A percentile compares a stretch with the other conserved stretches of the same genome.
These are phyloP conservation scores for Gonapodya prolifera DNA, from an alignment of 192 early-diverging fungal genomes.

Conservation along the genomic window DNA sequence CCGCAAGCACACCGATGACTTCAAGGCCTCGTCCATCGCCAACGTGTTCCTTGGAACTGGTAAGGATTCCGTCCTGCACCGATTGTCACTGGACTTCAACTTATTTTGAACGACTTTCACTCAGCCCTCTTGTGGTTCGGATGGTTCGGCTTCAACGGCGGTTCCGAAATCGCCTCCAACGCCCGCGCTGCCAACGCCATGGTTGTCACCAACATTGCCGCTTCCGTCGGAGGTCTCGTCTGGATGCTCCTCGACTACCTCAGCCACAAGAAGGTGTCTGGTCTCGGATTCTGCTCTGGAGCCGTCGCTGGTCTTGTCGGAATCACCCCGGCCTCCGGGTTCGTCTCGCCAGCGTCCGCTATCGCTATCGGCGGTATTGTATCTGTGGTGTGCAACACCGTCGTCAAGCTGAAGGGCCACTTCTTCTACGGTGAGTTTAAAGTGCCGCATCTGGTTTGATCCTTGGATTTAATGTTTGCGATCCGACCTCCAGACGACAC, in stretches of 20 bases:
- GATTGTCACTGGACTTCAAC: background rate
- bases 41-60: conserved; percentile 66
- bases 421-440: conserved; percentile 83
- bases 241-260: conserved; percentile 76
- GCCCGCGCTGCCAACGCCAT: conserved; percentile 77
- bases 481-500: too few relatives aligned
- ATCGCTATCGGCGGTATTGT: conserved; percentile 68
- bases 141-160: conserved; percentile 96
- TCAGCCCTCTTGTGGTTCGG: conserved; percentile 86
- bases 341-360: conserved; percentile 67
- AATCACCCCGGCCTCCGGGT: conserved; percentile 86
- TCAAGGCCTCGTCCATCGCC: conserved; percentile 80
- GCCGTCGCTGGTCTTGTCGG: conserved; percentile 83
- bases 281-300: conserved; percentile 88
- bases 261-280: conserved; percentile 69
- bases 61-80: background rate
- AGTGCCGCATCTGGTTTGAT: too few relatives aligned
- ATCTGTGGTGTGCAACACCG: conserved; percentile 65
- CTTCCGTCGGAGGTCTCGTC: conserved; percentile 62
- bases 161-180: conserved; percentile 65
- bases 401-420: conserved; percentile 66
- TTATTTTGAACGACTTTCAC: background rate
- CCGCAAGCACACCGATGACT: conserved; percentile 53
- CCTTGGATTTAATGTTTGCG: too few relatives aligned
- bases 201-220: conserved; percentile 73